Base-by-base conservation (phyloP, 306 rosid species). In the Acmispon strigosus region DNA sequence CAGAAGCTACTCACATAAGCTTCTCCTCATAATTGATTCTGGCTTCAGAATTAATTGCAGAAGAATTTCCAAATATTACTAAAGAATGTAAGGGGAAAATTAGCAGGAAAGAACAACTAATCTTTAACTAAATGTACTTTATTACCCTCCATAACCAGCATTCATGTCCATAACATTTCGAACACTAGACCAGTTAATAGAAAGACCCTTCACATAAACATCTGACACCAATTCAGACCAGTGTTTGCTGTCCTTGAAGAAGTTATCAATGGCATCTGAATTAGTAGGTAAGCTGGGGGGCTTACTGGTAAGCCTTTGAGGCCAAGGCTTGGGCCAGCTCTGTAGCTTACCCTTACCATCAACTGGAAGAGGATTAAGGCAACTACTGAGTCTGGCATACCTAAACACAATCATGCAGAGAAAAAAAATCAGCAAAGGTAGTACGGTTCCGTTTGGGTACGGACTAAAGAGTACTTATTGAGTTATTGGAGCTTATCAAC, bases 141-240 rank as follows among this genome's bases (percentile, higher is more conserved):
- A 94, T 87, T 91, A 94, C 99, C 99, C 99, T 82, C 91, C 99
- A 72, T 83, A 87, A 75, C 95, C 91, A 66, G 99, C 97, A 84
- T 94, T 94, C 96, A 91, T 89, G 78, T 94, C 99, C 96, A 94
- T 79, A 11, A 91, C 86, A 69, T 94, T 94, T 74, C 97, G 87
- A 72, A 94, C 83, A 8, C 84, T 87, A 1, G 85, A 61, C 99
- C 99, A 94, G 14, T 87, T 76, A 39, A 94, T 77, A 17, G 88
- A 48, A 66, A 88, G 84, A 62, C 73, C 67, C 9, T 83, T 56
- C 16, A 19, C 57, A 79, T 91, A 94, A 69, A 83, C 85, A 73
- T 87, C 75, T 0, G 96, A 83, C 66, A 91, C 85, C 34, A 94
- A 62, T 45, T 78, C 44, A 74, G 92, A 86, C 99, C 97, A 94